These are phyloP conservation scores for Cordyceps farinosa DNA, from an alignment of 2,329 filamentous ascomycete species.

Conservation along the genomic window DNA sequence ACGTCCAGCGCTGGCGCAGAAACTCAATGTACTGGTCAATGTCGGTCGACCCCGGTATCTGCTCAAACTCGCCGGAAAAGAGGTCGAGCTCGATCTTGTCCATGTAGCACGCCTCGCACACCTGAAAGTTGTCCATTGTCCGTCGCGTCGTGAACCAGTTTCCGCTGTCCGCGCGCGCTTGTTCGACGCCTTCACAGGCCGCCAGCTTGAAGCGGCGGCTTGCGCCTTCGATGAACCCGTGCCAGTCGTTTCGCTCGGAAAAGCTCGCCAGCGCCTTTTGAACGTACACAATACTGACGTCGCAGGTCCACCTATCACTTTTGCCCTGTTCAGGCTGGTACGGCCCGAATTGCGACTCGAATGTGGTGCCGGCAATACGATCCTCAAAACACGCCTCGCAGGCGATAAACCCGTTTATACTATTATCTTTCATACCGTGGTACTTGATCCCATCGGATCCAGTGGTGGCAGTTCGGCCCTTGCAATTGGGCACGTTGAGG, in stretches of 20 bases:
- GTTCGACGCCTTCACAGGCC: conserved; percentile 28
- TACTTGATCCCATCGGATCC: conserved; percentile 30
- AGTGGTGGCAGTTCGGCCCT: conserved; percentile 22
- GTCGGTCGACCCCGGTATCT: conserved; percentile 18
- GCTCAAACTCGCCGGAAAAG: conserved; percentile 29
- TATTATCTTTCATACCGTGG: conserved; percentile 28
- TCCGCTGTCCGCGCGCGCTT: conserved; percentile 19
- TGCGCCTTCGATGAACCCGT: conserved; percentile 26
- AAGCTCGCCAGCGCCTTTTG: conserved; percentile 21
- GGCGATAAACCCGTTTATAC: conserved; percentile 32
- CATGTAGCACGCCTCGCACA: conserved; percentile 36
- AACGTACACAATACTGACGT: conserved; percentile 28
- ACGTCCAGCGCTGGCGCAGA: conserved; percentile 25
- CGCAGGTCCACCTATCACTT: conserved; percentile 33
- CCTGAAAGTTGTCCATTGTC: conserved; percentile 25
- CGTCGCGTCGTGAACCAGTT: conserved; percentile 28
- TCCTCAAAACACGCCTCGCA: conserved; percentile 40
- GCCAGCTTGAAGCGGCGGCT: conserved; percentile 26
- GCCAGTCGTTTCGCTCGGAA: conserved; percentile 29
- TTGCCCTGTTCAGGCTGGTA: conserved; percentile 24
- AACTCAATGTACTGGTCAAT: conserved; percentile 26
- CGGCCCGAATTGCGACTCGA: conserved; percentile 30
- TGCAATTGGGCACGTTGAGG: conserved; percentile 29
- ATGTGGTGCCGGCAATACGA: conserved; percentile 25
- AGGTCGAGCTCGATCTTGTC: conserved; percentile 31